A percentile compares a stretch with the other conserved stretches of the same genome.
Evolutionary conservation across 306 rosid species (phyloP).

Genomic region (Benincasa hispida): DNA sequence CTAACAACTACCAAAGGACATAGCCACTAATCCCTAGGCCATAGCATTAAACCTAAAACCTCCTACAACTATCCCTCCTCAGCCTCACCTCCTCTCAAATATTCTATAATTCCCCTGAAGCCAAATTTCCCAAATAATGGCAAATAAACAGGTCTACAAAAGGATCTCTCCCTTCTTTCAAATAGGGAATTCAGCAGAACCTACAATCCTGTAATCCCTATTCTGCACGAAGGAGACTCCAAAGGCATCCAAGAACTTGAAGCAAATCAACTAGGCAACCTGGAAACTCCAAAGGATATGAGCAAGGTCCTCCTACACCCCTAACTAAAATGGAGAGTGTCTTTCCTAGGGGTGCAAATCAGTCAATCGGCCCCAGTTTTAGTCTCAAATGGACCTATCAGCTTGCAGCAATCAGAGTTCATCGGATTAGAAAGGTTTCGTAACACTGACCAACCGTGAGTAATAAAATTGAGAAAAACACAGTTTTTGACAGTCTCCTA

Average conservation of each 20-base stretch:
- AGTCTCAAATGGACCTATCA: not conserved
- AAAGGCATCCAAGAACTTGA: not conserved
- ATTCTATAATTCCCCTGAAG: not conserved
- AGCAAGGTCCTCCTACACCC: not conserved
- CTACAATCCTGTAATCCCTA: not conserved
- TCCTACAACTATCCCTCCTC: not conserved
- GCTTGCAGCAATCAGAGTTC: not conserved
- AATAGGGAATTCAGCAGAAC: not conserved
- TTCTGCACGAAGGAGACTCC: not conserved
- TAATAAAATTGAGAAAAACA: not conserved
- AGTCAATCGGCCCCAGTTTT: not conserved
- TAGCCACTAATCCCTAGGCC: not conserved
- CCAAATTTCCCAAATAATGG: not conserved
- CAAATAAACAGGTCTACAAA: not conserved
- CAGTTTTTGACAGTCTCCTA: not conserved
- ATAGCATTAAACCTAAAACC: not conserved
- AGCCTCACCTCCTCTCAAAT: not conserved
- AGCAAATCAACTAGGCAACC: not conserved
- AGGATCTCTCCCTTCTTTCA: not conserved
- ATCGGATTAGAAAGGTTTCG: not conserved
- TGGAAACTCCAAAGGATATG: no score
- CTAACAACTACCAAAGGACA: no score
- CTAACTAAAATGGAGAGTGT: not conserved
- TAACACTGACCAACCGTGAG: not conserved
- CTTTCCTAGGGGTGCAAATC: not conserved